phyloP scores from a whole-genome alignment of 164 flowering plant species.

The Kalanchoe fedtschenkoi region DNA sequence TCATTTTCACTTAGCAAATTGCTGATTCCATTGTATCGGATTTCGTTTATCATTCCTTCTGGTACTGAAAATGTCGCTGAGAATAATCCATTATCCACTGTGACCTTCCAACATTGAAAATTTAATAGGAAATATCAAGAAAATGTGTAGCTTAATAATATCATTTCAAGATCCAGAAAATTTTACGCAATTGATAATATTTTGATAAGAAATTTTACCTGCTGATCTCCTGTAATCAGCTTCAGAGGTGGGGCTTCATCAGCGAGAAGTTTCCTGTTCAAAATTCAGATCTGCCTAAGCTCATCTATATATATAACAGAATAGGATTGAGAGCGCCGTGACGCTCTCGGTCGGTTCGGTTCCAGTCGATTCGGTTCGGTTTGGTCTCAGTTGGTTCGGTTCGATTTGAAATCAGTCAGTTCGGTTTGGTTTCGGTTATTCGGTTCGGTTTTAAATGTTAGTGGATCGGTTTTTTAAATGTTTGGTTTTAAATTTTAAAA shows the following conservation, averaged over 20 bases:
- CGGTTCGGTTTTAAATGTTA: no score
- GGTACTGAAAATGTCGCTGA: neutral
- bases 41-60: neutral
- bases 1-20: neutral
- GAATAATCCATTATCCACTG: neutral
- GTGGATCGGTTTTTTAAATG: no score
- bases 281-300: neutral
- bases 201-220: neutral
- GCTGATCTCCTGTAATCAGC: neutral
- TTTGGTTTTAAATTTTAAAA: no score
- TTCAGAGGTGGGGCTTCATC: neutral
- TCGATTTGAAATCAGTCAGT: no score
- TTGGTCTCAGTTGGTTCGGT: no score
- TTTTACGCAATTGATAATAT: neutral
- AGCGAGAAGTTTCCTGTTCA: neutral
- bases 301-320: no score
- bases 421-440: no score
- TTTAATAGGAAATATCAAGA: neutral
- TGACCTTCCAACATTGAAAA: neutral
- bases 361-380: no score
- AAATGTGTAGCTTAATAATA: neutral
- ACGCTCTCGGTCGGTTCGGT: no score
- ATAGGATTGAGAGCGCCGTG: no score
- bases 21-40: conserved; percentile 1
- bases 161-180: neutral